phyloP scores from a whole-genome alignment of 2,329 filamentous ascomycete species.

The Chrysoporthe deuterocubensis region DNA sequence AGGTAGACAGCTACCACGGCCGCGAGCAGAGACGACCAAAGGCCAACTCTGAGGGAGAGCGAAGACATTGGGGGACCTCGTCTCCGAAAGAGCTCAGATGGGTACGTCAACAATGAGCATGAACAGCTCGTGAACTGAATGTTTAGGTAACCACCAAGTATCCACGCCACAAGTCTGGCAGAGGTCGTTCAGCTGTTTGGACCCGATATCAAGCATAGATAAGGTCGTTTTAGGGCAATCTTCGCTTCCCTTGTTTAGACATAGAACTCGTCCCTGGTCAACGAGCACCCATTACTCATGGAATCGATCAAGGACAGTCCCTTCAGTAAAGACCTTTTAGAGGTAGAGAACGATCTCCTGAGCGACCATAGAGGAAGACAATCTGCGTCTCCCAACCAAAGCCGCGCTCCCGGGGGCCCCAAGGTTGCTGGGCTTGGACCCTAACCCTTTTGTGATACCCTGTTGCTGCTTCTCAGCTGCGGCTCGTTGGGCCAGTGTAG shows the following conservation, averaged over 20 bases:
- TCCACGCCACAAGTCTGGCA: background rate
- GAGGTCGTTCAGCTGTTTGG: background rate
- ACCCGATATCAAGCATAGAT: slow-evolving; percentile 6
- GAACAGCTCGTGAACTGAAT: background rate
- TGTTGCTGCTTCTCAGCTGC: background rate
- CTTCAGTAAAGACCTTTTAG: background rate
- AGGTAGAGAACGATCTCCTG: background rate
- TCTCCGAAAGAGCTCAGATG: background rate
- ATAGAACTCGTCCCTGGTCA: background rate
- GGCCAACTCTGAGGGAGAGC: slow-evolving; percentile 17
- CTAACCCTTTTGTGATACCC: background rate
- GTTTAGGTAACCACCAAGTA: too few species aligned
- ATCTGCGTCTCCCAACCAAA: background rate
- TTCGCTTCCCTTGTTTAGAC: background rate
- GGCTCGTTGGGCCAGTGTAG: background rate
- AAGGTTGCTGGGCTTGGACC: background rate
- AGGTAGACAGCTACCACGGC: slow-evolving; percentile 25
- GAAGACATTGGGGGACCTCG: slow-evolving; percentile 7
- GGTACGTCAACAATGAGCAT: background rate
- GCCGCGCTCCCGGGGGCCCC: background rate
- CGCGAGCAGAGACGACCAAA: slow-evolving; percentile 24
- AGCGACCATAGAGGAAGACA: background rate
- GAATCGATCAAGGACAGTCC: background rate
- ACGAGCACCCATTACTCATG: background rate
- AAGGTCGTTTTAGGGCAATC: background rate